These are phyloP conservation scores for Moesziomyces parantarcticus DNA, from an alignment of 1,284 basidiomycete species.

Conservation along the genomic window DNA sequence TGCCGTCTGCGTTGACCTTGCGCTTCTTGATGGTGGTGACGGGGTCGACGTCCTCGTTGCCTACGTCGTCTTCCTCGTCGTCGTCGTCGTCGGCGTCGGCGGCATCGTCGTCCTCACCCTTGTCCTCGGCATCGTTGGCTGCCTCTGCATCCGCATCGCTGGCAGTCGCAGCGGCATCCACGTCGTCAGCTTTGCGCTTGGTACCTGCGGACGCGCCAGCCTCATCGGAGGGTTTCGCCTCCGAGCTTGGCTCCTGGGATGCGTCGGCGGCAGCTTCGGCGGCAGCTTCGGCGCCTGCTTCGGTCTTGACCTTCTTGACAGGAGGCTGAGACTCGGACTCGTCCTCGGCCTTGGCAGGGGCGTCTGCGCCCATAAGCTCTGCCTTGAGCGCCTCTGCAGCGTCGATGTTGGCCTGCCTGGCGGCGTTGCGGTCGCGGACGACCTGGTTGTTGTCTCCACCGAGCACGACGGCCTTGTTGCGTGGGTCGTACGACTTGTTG, in stretches of 20 bases:
- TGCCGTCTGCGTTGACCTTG: conserved; percentile 65
- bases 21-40: conserved; percentile 53
- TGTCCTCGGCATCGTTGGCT: conserved; percentile 50
- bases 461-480: conserved; percentile 51
- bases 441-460: conserved; percentile 60
- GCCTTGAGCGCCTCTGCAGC: conserved; percentile 93
- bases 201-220: conserved; percentile 39
- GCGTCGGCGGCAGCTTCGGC: conserved; percentile 1
- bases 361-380: conserved; percentile 76
- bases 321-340: conserved; percentile 14
- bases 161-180: conserved; percentile 29
- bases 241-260: background rate
- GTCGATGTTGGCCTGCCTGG: conserved; percentile 89
- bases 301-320: conserved; percentile 38
- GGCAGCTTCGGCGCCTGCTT: conserved; percentile 31
- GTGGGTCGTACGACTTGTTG: conserved; percentile 43
- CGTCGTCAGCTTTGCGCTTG: conserved; percentile 62
- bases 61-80: conserved; percentile 73
- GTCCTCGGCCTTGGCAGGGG: conserved; percentile 68
- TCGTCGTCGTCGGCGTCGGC: conserved; percentile 46
- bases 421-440: conserved; percentile 56
- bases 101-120: conserved; percentile 74
- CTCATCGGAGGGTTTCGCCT: conserved; percentile 45
- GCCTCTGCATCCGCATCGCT: conserved; percentile 7
- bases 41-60: conserved; percentile 52